Percentiles rank a stretch among this genome's conserved stretches.
Evolutionary conservation across 2,329 filamentous ascomycete genomes (phyloP).

Genomic region (Aspergillus sp.): DNA sequence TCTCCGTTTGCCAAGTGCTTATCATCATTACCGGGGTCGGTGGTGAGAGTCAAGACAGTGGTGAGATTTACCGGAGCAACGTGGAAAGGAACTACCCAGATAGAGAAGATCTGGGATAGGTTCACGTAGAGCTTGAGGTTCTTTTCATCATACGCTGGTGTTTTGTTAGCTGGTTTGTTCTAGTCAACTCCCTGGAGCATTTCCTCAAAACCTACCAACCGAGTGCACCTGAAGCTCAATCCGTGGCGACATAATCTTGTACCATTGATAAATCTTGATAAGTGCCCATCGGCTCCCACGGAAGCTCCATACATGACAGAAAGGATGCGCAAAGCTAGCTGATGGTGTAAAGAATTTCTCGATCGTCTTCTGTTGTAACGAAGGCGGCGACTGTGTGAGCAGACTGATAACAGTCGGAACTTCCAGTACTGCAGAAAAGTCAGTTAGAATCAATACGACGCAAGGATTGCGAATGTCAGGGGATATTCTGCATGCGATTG

Average conservation of each 20-base stretch:
- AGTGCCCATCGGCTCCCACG: slow-evolving; percentile 63
- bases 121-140: slow-evolving; percentile 67
- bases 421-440: slow-evolving; percentile 46
- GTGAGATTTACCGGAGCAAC: slow-evolving; percentile 63
- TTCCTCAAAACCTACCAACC: slow-evolving; percentile 41
- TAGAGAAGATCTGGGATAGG: slow-evolving; percentile 68
- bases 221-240: slow-evolving; percentile 65
- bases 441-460: not conserved
- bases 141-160: slow-evolving; percentile 61
- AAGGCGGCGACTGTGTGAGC: slow-evolving; percentile 63
- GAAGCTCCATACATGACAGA: slow-evolving; percentile 62
- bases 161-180: slow-evolving; percentile 1
- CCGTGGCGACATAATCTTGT: slow-evolving; percentile 73
- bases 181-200: not conserved
- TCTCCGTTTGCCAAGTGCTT: slow-evolving; percentile 14
- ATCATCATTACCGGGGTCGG: slow-evolving; percentile 30
- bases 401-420: slow-evolving; percentile 62
- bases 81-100: slow-evolving; percentile 76
- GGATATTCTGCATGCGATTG: not conserved
- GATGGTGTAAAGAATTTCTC: slow-evolving; percentile 68
- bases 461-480: not conserved
- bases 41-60: slow-evolving; percentile 60
- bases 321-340: slow-evolving; percentile 72
- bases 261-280: slow-evolving; percentile 71
- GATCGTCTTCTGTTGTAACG: slow-evolving; percentile 61